Evolutionary conservation across 2,329 filamentous ascomycete genomes (phyloP), one percentile per base, ranked within the genome.

Genomic region (Sarocladium kiliense): DNA sequence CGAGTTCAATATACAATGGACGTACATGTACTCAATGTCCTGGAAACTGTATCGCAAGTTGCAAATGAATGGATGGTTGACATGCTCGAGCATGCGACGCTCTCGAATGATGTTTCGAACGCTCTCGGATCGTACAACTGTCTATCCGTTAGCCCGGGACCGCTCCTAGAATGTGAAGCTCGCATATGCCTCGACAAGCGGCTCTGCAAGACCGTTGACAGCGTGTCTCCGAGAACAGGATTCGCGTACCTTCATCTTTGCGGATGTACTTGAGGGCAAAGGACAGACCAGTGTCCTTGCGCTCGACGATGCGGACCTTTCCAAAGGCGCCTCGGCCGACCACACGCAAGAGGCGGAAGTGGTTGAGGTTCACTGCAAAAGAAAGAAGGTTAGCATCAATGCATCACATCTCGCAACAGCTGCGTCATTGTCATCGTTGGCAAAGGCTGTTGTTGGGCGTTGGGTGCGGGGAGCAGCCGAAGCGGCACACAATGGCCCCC

Each of bases 21-120:
- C 89, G 66, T 79, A 96, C 91, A 99, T 88, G 74, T 99, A 99
- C 72, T 99, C 94, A 64, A 97, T 91, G 72, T 99, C 94, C 74
- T 99, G 94, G 69, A 99, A 99, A 74, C 92, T 97, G 76, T 97
- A 99, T 65, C 94, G 89, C 77, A 99, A 77, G 72, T 99, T 99
- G 77, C 93, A 97, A 63, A 99, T 88, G 71, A 97, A 99, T 25
- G 93, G 91, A 67, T 99, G 94, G 70, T 96, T 97, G 65, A 99
- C 82, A 71, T 97, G 91, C 75, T 99, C 92, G 67, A 99, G 83
- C 94, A 99, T 99, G 68, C 93, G 86, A 60, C 94, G 85, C 77
- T 99, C 94, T 64, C 94, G 87, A 67, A 99, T 94, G 63, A 99
- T 99, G 71, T 99, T 99, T 66, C 93, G 88, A 58, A 97, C 94